Percentiles rank a stretch among this genome's conserved stretches.
Evolutionary conservation across 495 filamentous ascomycete species (phyloP).

Genomic region (Glutinoglossum americanum): DNA sequence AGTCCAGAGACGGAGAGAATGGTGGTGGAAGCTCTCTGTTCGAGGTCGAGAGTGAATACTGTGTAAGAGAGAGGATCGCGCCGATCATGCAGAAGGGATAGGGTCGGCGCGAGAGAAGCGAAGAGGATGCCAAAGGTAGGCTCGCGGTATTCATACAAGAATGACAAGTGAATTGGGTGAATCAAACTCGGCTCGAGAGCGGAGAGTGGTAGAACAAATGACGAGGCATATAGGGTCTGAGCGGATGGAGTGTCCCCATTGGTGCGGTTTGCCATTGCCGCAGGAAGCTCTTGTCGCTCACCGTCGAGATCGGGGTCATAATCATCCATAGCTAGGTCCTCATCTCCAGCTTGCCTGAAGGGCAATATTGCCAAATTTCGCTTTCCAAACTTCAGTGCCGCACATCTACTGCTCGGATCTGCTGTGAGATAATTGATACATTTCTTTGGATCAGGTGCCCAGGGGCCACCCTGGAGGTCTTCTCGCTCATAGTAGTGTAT

Average conservation of each 20-base stretch:
- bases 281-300: conserved; percentile 13
- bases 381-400: conserved; percentile 73
- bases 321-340: conserved; percentile 75
- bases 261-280: conserved; percentile 11
- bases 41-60: conserved; percentile 85
- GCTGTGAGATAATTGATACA: conserved; percentile 62
- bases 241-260: conserved; percentile 34
- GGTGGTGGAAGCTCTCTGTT: conserved; percentile 82
- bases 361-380: conserved; percentile 84
- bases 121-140: conserved; percentile 92
- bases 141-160: conserved; percentile 91
- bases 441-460: conserved; percentile 43
- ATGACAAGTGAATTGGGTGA: conserved; percentile 76
- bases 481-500: conserved; percentile 97
- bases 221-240: conserved; percentile 67
- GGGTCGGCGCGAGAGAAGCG: conserved; percentile 45
- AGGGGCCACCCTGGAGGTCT: conserved; percentile 55
- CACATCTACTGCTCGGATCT: conserved; percentile 82
- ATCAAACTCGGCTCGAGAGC: conserved; percentile 68
- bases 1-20: conserved; percentile 67
- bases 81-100: conserved; percentile 48
- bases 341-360: conserved; percentile 59
- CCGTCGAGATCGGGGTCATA: conserved; percentile 63
- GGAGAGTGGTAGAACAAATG: conserved; percentile 72
- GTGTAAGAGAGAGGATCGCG: conserved; percentile 74